Evolutionary conservation across 768 basidiomycete species (phyloP), one percentile per base, ranked within the genome.

Genomic region (Xanthoconium purpureum): DNA sequence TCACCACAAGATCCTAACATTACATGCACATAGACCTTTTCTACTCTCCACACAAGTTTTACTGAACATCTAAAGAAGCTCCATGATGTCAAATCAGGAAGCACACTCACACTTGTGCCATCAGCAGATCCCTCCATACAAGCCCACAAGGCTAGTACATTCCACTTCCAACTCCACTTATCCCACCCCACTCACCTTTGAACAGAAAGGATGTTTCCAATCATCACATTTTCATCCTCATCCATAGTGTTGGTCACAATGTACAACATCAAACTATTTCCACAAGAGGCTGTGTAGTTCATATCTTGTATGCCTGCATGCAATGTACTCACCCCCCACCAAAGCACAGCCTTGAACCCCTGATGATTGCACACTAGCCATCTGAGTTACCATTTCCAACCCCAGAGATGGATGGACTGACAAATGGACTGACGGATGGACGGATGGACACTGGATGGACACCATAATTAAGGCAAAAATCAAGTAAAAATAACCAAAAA

Each of bases 201-300:
- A 17, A 7, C 70, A 91, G 87, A 82, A 60, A 85, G 84, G 66
- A 84, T 81, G 65, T 89, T 89, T 73, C 96, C 96, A 0, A 98
- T 99, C 66, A 97, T 98, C 72, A 89, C 98, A 77, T 94, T 99
- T 42, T 96, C 95, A 0, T 96, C 94, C 0, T 94, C 15, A 17
- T 94, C 94, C 0, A 98, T 95, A 2, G 87, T 94, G 3, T 83
- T 99, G 53, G 87, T 99, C 32, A 54, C 47, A 3, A 54, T 54
- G 54, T 48, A 42, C 33, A 99, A 98, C 66, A 93, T 98, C 54
- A 91, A 91, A 71, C 83, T 83, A 33, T 97, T 98, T 74, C 74
- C 98, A 15, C 93, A 98, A 75, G 93, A 97, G 66, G 83, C 92
- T 0, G 75, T 82, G 88, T 92, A 72, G 56, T 84, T 72, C 3